Evolutionary conservation across 768 basidiomycete species (phyloP), one percentile per base, ranked within the genome.

Genomic region (Ramaria rubella): DNA sequence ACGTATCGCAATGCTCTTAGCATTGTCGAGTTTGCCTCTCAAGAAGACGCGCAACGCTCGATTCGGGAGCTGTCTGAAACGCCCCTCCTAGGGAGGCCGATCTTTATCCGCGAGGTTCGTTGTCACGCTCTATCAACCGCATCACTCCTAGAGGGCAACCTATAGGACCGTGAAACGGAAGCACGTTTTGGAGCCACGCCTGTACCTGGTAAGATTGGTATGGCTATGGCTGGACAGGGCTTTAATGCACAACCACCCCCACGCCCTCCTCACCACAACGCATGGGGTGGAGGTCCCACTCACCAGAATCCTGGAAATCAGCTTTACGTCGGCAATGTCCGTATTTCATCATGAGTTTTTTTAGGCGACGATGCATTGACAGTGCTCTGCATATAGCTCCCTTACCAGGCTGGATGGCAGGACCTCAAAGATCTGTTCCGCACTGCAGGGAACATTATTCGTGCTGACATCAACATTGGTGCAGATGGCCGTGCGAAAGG

Each of bases 351-450:
- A 4, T 1, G n/a, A 55, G 19, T 19, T 26, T 19, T 27, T 38
- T n/a, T 19, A 51, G 4, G 21, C 30, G 19, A 49, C 36, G 12
- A 27, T 40, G 8, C 58, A 15, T 29, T 30, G 48, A 24, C 60
- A 64, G 23, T 65, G 40, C 26, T 26, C 1, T 40, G 6, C 15
- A 9, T 54, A 5, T 61, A 97, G 94, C 73, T 98, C 27, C 94
- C 94, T 2, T 92, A 90, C 67, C 92, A 94, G 73, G 94, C 93
- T n/a, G 92, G 92, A 29, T 99, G 95, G 95, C 95, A 99, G 69
- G 95, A 98, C 68, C 74, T 98, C 55, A 98, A 98, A 67, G 95
- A 98, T 70, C 75, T 98, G 27, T 97, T 98, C 85, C 85, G 95
- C 55, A 83, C 90, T 27, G 90, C 95, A 44, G 95, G 95, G 6